These are phyloP conservation scores for Rhodotorula glutinis DNA, from an alignment of 1,284 basidiomycete genomes.

Conservation along the genomic window DNA sequence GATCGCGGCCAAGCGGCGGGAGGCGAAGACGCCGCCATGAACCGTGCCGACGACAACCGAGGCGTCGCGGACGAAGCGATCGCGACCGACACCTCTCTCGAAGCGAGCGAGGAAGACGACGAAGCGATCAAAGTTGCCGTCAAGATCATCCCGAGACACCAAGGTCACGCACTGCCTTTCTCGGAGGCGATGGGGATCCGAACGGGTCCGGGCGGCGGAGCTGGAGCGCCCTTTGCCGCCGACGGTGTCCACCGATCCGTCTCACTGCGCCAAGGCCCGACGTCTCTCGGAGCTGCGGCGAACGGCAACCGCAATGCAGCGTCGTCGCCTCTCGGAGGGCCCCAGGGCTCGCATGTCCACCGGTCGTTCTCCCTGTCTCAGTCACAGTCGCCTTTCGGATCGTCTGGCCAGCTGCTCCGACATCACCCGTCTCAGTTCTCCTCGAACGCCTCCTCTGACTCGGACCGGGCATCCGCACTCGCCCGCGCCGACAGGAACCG, in stretches of 20 bases:
- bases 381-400: neutral
- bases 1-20: neutral
- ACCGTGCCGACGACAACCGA: neutral
- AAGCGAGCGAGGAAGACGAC: neutral
- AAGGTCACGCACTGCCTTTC: constrained; percentile 11
- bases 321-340: neutral
- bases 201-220: neutral
- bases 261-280: neutral
- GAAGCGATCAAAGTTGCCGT: constrained; percentile 13
- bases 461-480: no score
- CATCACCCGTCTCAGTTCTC: neutral
- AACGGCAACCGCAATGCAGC: no score
- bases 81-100: neutral
- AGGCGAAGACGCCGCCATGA: neutral
- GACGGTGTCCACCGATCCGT: neutral
- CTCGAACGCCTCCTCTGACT: neutral
- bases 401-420: neutral
- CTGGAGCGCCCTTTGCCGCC: neutral
- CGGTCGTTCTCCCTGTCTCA: neutral
- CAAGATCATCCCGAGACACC: constrained; percentile 22
- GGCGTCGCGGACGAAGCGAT: constrained; percentile 48
- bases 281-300: neutral
- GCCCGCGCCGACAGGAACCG: neutral
- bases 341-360: neutral
- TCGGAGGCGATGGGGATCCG: neutral